These are phyloP conservation scores for Pyronema domesticum DNA, from an alignment of 495 filamentous ascomycete species.

Conservation along the genomic window DNA sequence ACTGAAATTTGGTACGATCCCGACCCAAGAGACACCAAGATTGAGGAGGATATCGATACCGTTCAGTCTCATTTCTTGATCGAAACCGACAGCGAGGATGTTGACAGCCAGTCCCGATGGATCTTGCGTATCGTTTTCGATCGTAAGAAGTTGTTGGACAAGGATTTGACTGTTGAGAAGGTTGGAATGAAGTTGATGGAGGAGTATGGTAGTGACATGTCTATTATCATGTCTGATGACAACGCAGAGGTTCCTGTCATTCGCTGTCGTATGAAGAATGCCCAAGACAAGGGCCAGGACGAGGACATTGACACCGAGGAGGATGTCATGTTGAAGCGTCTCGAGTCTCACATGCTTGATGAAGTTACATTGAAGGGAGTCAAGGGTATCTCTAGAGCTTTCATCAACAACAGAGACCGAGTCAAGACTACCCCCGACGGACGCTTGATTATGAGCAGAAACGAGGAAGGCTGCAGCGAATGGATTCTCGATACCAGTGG, in stretches of 20 bases:
- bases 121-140: conserved; percentile 85
- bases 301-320: conserved; percentile 68
- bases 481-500: conserved; percentile 92
- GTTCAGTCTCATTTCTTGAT: conserved; percentile 95
- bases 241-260: conserved; percentile 93
- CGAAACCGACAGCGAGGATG: conserved; percentile 61
- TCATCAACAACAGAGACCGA: conserved; percentile 64
- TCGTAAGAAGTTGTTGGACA: conserved; percentile 84
- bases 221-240: conserved; percentile 92
- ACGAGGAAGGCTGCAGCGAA: conserved; percentile 57
- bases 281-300: conserved; percentile 54
- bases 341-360: conserved; percentile 81
- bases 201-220: conserved; percentile 68
- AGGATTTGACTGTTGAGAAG: conserved; percentile 76
- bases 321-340: conserved; percentile 72
- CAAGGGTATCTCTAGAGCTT: conserved; percentile 68
- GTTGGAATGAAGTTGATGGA: conserved; percentile 80
- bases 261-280: conserved; percentile 65
- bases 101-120: conserved; percentile 77
- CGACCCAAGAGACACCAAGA: conserved; percentile 65
- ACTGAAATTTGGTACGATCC: conserved; percentile 98
- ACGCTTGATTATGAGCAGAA: conserved; percentile 47
- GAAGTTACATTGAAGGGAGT: conserved; percentile 81
- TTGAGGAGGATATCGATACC: conserved; percentile 78
- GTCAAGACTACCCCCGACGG: conserved; percentile 47